Evolutionary conservation across 1,284 basidiomycete genomes (phyloP).

Genomic region (Moesziomyces antarcticus): DNA sequence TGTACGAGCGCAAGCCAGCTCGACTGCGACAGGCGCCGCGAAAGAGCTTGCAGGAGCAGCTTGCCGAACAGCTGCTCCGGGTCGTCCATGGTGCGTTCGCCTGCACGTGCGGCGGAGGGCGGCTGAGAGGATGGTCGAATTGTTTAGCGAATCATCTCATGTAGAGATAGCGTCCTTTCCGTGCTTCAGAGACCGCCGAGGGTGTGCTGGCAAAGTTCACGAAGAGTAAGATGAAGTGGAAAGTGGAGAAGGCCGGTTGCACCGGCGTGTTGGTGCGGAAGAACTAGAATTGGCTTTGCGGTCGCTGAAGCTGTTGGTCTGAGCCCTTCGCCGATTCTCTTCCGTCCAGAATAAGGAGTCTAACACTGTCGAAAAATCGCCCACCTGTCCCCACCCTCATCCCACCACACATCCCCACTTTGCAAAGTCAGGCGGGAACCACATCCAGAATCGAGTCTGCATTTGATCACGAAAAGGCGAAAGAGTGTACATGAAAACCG

Average conservation of each 20-base stretch:
- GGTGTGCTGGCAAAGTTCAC: too few species aligned
- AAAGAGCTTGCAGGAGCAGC: conserved; percentile 32
- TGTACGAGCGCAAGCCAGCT: conserved; percentile 42
- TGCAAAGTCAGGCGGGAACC: neutral
- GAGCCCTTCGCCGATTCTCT: conserved; percentile 8
- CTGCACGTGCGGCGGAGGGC: neutral
- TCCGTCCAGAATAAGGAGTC: neutral
- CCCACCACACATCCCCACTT: neutral
- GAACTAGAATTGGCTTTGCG: neutral
- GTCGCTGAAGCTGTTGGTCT: neutral
- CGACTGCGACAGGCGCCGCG: conserved; percentile 32
- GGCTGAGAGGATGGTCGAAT: neutral
- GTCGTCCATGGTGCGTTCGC: conserved; percentile 16
- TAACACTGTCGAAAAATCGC: neutral
- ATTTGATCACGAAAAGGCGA: neutral
- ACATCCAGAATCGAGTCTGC: neutral
- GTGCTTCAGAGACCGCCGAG: neutral
- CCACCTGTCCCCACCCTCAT: too few species aligned
- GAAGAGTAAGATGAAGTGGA: too few species aligned
- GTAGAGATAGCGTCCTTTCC: neutral
- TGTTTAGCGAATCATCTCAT: neutral
- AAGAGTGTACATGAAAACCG: neutral
- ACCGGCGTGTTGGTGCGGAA: neutral
- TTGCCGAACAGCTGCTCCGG: conserved; percentile 34
- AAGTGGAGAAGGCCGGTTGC: neutral